Base-by-base conservation (phyloP, 164 flowering plant species). In the Nelumbo lutea region DNA sequence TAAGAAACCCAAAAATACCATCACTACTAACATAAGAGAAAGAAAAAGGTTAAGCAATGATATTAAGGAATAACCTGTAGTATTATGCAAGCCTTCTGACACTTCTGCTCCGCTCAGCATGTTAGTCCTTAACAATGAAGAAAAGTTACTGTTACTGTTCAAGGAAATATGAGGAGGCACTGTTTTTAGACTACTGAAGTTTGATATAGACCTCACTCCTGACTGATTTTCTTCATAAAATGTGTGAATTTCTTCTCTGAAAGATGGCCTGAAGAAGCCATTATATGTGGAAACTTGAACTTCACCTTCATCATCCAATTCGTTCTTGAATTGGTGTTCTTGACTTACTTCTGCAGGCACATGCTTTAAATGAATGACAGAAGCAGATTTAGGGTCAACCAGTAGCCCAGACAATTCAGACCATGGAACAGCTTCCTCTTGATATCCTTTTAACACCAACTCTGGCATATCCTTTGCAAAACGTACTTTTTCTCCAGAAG, bases 241-340 rank as follows among this genome's bases (percentile, higher is more conserved):
- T 7, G 82, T 82, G 78, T 80, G 64, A 62, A 90, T 79, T 15
- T 79, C 90, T 72, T 78, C 73, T 72, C 89, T 83, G 8, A 52
- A 62, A 57, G 84, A 70, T 48, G 72, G 78, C 58, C 47, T 62
- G 55, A 73, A 11, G 50, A 77, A 66, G 57, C 70, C 66, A 68
- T 44, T 51, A 64, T 6, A 68, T 62, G 58, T 65, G 4, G 62
- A 69, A 14, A 57, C 41, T 67, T 71, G 76, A 56, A 53, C 51
- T 55, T 79, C 79, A 70, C 44, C 68, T 38, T 76, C 79, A 63
- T 66, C 70, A 62, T 46, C 62, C 55, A 59, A 42, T 48, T 66
- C 77, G 75, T 65, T 47, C 0, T 65, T 62, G 65, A 46, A 53
- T 47, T 48, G 69, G 9, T 53, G 48, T 46, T 52, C 62, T 52